Percentiles rank a stretch among this genome's conserved stretches.
Conservation (phyloP, 805 yeast species). For the Monosporozyma aquatica region DNA sequence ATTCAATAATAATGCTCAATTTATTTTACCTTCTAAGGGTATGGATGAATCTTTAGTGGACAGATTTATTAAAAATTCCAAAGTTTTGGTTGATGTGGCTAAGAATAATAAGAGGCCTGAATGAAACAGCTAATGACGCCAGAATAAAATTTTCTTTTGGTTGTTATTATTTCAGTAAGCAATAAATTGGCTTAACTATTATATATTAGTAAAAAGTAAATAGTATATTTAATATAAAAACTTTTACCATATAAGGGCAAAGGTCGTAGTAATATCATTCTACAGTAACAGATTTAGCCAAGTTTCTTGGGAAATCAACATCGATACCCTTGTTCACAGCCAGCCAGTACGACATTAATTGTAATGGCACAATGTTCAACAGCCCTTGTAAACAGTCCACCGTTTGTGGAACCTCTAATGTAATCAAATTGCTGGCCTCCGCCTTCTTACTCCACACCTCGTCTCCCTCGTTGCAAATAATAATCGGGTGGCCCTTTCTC, state of each 20-base stretch:
- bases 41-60: constrained; percentile 26
- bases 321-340: constrained; percentile 92
- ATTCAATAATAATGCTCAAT: constrained; percentile 27
- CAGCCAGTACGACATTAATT: constrained; percentile 92
- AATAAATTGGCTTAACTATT: no score
- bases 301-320: constrained; percentile 97
- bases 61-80: constrained; percentile 20
- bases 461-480: constrained; percentile 80
- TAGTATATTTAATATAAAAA: no score
- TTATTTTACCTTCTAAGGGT: constrained; percentile 23
- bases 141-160: no score
- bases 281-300: constrained; percentile 97
- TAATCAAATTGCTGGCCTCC: constrained; percentile 39
- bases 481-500: constrained; percentile 93
- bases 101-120: not conserved
- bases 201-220: no score
- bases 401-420: constrained; percentile 86
- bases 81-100: constrained; percentile 10
- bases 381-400: constrained; percentile 97
- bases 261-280: constrained; percentile 43
- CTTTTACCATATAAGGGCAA: no score
- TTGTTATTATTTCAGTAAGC: no score
- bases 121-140: no score
- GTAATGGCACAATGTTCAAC: constrained; percentile 87
- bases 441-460: constrained; percentile 44